Evolutionary conservation across 2,329 filamentous ascomycete species (phyloP), one percentile per base, ranked within the genome.

Genomic region (Celoporthe dispersa): DNA sequence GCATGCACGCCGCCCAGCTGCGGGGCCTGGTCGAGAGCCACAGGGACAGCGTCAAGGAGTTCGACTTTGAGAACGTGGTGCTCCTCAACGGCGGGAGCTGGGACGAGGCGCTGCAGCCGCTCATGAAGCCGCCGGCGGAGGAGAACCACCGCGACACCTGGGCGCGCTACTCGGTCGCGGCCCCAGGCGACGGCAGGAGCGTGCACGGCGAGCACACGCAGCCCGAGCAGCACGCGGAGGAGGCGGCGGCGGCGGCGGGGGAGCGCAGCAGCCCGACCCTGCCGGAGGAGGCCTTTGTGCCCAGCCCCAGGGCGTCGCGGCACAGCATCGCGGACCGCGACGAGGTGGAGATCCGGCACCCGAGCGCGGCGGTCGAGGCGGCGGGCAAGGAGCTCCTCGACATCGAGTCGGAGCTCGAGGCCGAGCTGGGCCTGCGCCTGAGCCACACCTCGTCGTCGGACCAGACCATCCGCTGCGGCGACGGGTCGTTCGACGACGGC

Each of bases 61-160:
- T 95, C 76, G 90, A 94, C 78, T 94, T 97, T 78, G 90, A 94
- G 77, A 90, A 92, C 72, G 90, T 94, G 25, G 84, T 87, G 39
- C 85, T 97, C 59, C 85, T 89, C 65, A 86, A 87, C 71, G 84
- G 84, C 44, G 93, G 92, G 37, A 91, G 85, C 69, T 97, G 93
- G 93, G 91, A 96, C 70, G 91, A 94, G 39, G 93, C 93, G 0
- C 86, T 97, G n/a, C 88, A 89, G 53, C 91, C 92, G 1, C 82
- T 97, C 69, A 88, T 87, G 76, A 76, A 84, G 76, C 78, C 68
- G 37, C 39, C 61, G 33, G 79, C 73, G 53, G 28, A 51, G 33
- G 59, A 62, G 12, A 22, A 5, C 57, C 28, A 48, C 31, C 77
- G 77, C 67, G 79, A 81, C 41, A 76, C 80, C 31, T 86, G 84